phyloP scores from a whole-genome alignment of 2,329 filamentous ascomycete genomes.

The Cadophora gregata region DNA sequence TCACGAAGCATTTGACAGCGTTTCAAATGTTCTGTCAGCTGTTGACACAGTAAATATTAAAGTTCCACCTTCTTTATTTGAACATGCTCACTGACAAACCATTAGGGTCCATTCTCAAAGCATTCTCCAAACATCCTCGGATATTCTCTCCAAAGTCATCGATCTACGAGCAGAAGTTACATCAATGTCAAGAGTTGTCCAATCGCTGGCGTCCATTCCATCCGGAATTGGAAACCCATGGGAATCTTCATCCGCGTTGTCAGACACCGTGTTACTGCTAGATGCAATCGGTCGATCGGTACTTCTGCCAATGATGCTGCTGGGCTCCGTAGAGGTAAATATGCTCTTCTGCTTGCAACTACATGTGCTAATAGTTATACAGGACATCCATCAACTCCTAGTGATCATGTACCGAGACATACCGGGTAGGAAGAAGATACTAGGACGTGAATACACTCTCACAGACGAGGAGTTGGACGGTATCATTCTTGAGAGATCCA shows the following conservation, averaged over 20 bases:
- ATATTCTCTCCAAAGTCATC: background rate
- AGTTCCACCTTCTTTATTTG: too few relatives aligned
- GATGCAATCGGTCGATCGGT: conserved; percentile 10
- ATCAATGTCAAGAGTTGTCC: background rate
- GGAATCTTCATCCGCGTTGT: background rate
- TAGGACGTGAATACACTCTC: conserved; percentile 1
- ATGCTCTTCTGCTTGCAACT: background rate
- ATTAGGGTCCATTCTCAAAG: background rate
- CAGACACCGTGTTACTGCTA: background rate
- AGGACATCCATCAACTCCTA: conserved; percentile 10
- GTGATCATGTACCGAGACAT: conserved; percentile 7
- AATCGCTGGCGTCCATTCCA: background rate
- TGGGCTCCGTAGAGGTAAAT: background rate
- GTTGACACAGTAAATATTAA: background rate
- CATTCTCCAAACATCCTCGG: background rate
- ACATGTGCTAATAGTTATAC: background rate
- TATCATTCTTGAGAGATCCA: background rate
- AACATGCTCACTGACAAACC: background rate
- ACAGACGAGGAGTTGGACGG: conserved; percentile 2
- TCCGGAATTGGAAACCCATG: background rate
- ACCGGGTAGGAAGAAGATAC: conserved; percentile 5
- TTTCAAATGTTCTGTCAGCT: background rate
- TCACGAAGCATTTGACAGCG: background rate
- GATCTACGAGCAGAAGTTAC: background rate
- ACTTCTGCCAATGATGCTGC: background rate